Evolutionary conservation across 179 eudicot species (phyloP), one percentile per base, ranked within the genome.

Genomic region (Dionaea muscipula): DNA sequence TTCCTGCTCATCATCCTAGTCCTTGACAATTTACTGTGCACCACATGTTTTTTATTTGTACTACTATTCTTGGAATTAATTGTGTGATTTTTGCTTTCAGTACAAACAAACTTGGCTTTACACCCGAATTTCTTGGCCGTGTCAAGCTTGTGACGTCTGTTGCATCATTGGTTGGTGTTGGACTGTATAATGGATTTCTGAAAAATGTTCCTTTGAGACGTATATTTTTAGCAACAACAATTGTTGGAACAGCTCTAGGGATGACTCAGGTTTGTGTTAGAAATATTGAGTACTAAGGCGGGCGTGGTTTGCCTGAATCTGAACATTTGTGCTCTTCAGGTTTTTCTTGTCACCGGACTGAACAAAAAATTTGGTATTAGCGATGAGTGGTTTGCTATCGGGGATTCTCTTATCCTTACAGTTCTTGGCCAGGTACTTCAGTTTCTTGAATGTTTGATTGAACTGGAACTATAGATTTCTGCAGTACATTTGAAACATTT

Each of bases 301-400:
- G 15, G 6, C 16, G 23, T 35, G 39, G 22, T 26, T 49, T 49
- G 1, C 15, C 27, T 24, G 20, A 12, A 17, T 48, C 47, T 45
- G 35, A 64, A 4, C 26, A 27, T 16, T 17, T 31, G 19, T 53
- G 45, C 52, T 56, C 35, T 45, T 23, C 68, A 91, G 98, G 91
- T 91, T 64, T 24, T 91, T 53, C 95, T 91, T 57, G 95, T 91
- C 11, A 84, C 91, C n/a, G 98, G 95, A 55, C 56, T 91, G 38
- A 91, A 91, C 70, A 78, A 85, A 33, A 78, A 84, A 70, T 51
- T 86, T 23, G 95, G 98, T 35, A 80, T 91, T 47, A 87, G 91
- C 64, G 98, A 91, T 47, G 91, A 91, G 71, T 91, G 95, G 98
- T 91, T 91, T 71, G 91, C 98, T 25, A 68, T 91, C 44, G 98